Evolutionary conservation across 331 rosid genomes (phyloP).

Genomic region (Pyrus hybrid): DNA sequence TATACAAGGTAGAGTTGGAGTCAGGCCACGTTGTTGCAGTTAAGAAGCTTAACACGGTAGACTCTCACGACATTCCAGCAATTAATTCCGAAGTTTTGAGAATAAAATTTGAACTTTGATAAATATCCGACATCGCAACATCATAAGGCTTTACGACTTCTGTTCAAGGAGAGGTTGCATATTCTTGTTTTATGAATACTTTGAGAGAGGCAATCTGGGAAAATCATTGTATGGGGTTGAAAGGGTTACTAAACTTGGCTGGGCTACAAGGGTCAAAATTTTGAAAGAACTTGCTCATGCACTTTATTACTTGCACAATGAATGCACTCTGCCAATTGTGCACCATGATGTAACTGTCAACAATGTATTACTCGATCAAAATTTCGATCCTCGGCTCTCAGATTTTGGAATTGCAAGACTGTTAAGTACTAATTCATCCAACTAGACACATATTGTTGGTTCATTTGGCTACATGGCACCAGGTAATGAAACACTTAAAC

Average conservation of each 20-base stretch:
- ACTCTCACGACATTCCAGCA: conserved; percentile 4
- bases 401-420: not conserved
- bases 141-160: not conserved
- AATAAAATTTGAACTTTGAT: conserved; percentile 12
- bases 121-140: not conserved
- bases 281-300: conserved; percentile 56
- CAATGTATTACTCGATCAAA: not conserved
- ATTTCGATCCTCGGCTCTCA: not conserved
- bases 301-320: conserved; percentile 51
- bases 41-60: conserved; percentile 33
- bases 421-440: not conserved
- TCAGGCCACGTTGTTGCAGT: conserved; percentile 50
- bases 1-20: conserved; percentile 38
- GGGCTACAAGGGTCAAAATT: no score
- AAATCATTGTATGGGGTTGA: no score
- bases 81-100: conserved; percentile 20
- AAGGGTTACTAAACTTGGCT: no score
- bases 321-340: conserved; percentile 45
- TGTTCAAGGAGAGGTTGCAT: not conserved
- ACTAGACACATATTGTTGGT: not conserved
- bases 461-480: not conserved
- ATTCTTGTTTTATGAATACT: not conserved
- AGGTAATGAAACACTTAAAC: not conserved
- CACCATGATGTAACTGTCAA: conserved; percentile 42
- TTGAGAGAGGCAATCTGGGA: not conserved